Percentiles rank a stretch among this genome's conserved stretches.
Conservation (phyloP, 2,329 filamentous ascomycete genomes). For the Fusarium udum region DNA sequence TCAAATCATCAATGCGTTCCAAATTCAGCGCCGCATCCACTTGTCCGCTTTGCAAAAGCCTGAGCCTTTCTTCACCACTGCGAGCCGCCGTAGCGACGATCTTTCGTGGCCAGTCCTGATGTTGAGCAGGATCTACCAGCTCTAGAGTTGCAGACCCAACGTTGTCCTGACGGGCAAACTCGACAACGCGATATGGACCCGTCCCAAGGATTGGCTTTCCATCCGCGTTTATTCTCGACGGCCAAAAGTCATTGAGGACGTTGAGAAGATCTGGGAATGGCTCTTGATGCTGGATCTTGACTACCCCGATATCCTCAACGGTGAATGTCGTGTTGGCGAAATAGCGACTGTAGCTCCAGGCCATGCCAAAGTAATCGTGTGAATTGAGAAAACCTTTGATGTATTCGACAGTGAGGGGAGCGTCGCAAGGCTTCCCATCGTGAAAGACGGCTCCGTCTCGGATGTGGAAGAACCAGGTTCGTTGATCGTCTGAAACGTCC, state of each 20-base stretch:
- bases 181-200: not conserved
- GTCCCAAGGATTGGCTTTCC: not conserved
- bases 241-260: not conserved
- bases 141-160: not conserved
- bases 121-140: not conserved
- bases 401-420: not conserved
- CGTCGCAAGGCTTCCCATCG: not conserved
- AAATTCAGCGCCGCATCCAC: not conserved
- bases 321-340: not conserved
- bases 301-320: not conserved
- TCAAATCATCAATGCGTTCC: not conserved
- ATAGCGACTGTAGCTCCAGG: not conserved
- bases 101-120: not conserved
- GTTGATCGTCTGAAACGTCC: not conserved
- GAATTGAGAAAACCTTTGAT: not conserved
- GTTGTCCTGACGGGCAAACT: not conserved
- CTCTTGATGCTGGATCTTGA: not conserved
- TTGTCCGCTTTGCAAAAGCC: not conserved
- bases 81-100: not conserved
- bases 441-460: not conserved
- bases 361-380: not conserved
- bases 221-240: not conserved
- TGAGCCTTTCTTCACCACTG: not conserved
- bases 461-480: not conserved
- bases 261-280: not conserved